A percentile compares a stretch with the other conserved stretches of the same genome.
These are phyloP conservation scores for Panellus pusillus DNA, from an alignment of 768 basidiomycete species.

Conservation along the genomic window DNA sequence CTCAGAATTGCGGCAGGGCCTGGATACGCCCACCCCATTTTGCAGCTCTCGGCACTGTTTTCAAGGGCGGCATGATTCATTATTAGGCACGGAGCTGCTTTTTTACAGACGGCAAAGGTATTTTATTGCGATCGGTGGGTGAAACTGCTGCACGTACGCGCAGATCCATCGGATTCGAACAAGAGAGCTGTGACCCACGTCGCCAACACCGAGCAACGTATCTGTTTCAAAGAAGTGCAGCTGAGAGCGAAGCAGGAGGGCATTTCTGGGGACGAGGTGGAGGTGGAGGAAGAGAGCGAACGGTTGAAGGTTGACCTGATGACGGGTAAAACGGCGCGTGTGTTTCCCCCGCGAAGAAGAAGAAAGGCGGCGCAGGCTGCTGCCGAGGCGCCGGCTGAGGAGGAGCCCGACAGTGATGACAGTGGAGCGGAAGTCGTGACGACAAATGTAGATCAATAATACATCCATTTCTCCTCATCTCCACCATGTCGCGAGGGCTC, in stretches of 20 bases:
- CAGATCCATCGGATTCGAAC: constrained; percentile 47
- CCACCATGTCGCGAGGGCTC: constrained; percentile 5
- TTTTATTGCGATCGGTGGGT: constrained; percentile 1
- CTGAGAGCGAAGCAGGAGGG: constrained; percentile 42
- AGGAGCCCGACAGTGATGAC: neutral
- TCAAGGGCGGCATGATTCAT: constrained; percentile 67
- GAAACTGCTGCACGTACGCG: neutral
- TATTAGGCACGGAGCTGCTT: constrained; percentile 75
- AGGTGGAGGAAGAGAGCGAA: constrained; percentile 16
- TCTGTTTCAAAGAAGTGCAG: constrained; percentile 73
- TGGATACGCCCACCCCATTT: constrained; percentile 77
- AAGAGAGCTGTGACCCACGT: constrained; percentile 56
- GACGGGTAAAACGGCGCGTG: constrained; percentile 27
- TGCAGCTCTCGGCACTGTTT: constrained; percentile 73
- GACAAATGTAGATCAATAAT: constrained; percentile 5
- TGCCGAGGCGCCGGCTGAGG: neutral
- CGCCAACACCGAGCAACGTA: constrained; percentile 64
- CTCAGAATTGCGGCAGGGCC: constrained; percentile 45
- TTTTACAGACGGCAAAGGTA: constrained; percentile 72
- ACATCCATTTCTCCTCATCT: neutral
- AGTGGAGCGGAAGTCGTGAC: neutral
- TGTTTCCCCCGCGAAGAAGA: constrained; percentile 7
- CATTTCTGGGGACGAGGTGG: neutral
- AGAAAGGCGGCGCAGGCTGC: neutral
- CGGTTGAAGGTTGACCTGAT: constrained; percentile 20